Percentiles rank a stretch among this genome's conserved stretches.
These are phyloP conservation scores for Dactylonectria estremocensis DNA, from an alignment of 2,329 filamentous ascomycete genomes.

Conservation along the genomic window DNA sequence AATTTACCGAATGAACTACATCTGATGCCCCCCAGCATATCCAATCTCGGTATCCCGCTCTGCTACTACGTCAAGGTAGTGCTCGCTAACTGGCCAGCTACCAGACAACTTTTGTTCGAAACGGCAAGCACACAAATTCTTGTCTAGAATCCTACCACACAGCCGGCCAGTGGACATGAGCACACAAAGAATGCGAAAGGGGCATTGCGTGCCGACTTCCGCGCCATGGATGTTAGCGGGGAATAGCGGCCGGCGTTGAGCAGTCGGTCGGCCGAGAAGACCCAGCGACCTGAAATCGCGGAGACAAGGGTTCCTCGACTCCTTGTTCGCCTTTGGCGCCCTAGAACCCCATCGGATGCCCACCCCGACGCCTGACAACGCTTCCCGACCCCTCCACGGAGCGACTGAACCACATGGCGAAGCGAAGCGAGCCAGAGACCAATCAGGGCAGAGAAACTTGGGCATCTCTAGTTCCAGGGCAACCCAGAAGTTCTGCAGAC, in stretches of 20 bases:
- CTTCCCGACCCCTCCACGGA: conserved; percentile 5
- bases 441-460: conserved; percentile 4
- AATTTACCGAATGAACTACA: too few species aligned
- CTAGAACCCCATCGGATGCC: neutral
- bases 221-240: conserved; percentile 18
- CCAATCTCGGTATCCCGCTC: neutral
- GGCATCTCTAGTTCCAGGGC: neutral
- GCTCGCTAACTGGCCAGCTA: too few species aligned
- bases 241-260: conserved; percentile 23
- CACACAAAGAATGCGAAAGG: neutral
- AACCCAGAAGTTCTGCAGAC: neutral
- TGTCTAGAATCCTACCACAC: neutral
- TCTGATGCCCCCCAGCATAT: neutral
- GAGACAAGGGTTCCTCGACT: neutral
- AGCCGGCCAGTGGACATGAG: neutral
- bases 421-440: neutral
- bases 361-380: neutral
- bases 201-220: conserved; percentile 16
- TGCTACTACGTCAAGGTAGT: neutral
- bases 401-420: conserved; percentile 11
- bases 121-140: neutral
- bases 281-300: neutral
- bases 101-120: neutral
- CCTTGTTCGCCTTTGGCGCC: neutral
- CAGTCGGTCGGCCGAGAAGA: conserved; percentile 21